Conservation (phyloP, 1,139 yeast genomes). For the Yamadazyma oceani region DNA sequence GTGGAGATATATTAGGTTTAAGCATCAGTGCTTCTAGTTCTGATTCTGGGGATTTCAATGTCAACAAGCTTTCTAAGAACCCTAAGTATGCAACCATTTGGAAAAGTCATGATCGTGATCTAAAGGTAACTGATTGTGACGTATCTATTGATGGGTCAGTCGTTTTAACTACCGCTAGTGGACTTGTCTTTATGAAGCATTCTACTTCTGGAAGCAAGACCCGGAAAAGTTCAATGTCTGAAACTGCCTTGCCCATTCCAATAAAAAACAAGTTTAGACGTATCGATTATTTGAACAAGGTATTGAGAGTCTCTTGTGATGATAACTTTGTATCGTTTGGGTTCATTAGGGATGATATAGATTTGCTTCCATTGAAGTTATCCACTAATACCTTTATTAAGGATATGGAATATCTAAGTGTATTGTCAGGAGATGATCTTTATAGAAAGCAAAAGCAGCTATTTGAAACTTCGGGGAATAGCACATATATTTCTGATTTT, state of each 20-base stretch:
- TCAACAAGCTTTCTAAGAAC: constrained; percentile 28
- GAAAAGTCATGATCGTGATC: constrained; percentile 54
- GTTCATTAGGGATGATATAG: constrained; percentile 64
- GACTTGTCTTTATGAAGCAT: constrained; percentile 53
- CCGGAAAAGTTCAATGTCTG: constrained; percentile 37
- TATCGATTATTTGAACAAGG: constrained; percentile 52
- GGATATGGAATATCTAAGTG: constrained; percentile 55
- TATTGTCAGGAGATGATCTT: constrained; percentile 26
- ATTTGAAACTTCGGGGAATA: constrained; percentile 19
- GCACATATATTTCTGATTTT: constrained; percentile 27
- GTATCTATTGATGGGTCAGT: constrained; percentile 69
- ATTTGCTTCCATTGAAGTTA: constrained; percentile 50
- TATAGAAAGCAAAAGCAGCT: constrained; percentile 39
- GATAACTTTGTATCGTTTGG: constrained; percentile 67
- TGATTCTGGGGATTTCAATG: constrained; percentile 13
- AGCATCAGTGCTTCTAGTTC: constrained; percentile 20
- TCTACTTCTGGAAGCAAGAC: constrained; percentile 15
- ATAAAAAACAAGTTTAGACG: constrained; percentile 52
- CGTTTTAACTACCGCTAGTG: constrained; percentile 64
- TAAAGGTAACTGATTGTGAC: constrained; percentile 61
- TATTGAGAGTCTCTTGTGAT: constrained; percentile 64
- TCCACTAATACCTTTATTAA: constrained; percentile 40
- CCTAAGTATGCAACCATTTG: constrained; percentile 46
- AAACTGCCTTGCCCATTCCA: constrained; percentile 27
- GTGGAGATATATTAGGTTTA: constrained; percentile 52